Base-by-base conservation (phyloP, 2,329 filamentous ascomycete genomes). In the Thermoascus crustaceus region DNA sequence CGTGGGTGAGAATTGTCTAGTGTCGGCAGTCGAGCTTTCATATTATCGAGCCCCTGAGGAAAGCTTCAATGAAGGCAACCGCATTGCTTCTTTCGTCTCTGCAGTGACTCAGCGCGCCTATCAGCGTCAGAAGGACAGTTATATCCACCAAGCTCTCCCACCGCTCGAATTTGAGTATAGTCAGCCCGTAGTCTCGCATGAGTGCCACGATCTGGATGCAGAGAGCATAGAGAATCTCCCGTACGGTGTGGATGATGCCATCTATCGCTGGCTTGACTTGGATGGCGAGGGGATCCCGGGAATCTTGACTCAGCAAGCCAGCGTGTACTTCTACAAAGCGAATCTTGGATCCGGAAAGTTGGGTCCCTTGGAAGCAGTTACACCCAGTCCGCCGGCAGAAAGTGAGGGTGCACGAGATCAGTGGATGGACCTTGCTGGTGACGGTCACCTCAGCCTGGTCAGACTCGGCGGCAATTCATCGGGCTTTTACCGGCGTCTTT, bases 191-290 rank as follows among this genome's bases (percentile, higher is more conserved):
- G n/a, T n/a, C n/a, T n/a, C n/a, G n/a, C n/a, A n/a, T n/a, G n/a
- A n/a, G n/a, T n/a, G n/a, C n/a, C n/a, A n/a, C n/a, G n/a, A n/a
- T n/a, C n/a, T n/a, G n/a, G n/a, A n/a, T n/a, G n/a, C n/a, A n/a
- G n/a, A n/a, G n/a, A n/a, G n/a, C n/a, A n/a, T n/a, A n/a, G n/a
- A n/a, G n/a, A n/a, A n/a, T n/a, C n/a, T n/a, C n/a, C n/a, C n/a
- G n/a, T n/a, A n/a, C n/a, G n/a, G n/a, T n/a, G n/a, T n/a, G n/a
- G n/a, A n/a, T n/a, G n/a, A n/a, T n/a, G n/a, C n/a, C n/a, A n/a
- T n/a, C n/a, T n/a, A 21, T 4, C 16, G 46, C 17, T 55, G 46
- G 48, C 14, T 55, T 3, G 50, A 55, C 29, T 39, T 57, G 1
- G 37, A 53, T 32, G 44, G 46, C 5, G 49, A 51, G 19, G 53